Conservation (phyloP, 768 basidiomycete genomes). For the Crucibulum laeve region DNA sequence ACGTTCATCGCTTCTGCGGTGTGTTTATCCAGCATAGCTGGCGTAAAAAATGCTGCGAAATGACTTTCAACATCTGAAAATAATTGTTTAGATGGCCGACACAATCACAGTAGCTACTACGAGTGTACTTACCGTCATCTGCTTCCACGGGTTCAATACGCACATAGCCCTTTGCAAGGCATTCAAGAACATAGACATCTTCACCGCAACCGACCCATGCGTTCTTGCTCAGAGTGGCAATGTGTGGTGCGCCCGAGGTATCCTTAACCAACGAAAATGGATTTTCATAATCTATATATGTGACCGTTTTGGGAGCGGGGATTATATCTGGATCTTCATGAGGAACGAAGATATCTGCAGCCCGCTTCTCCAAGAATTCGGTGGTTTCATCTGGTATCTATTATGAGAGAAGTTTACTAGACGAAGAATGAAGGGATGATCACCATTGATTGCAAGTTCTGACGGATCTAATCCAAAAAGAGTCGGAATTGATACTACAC, state of each 20-base stretch:
- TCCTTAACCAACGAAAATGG: conserved; percentile 57
- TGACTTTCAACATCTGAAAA: conserved; percentile 22
- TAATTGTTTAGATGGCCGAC: not conserved
- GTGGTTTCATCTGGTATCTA: conserved; percentile 44
- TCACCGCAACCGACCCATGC: conserved; percentile 83
- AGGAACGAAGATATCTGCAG: conserved; percentile 15
- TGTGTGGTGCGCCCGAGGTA: conserved; percentile 50
- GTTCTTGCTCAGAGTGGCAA: conserved; percentile 47
- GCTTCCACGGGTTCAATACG: conserved; percentile 47
- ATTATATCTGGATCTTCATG: conserved; percentile 29
- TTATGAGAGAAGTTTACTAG: conserved; percentile 3
- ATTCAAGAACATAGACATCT: conserved; percentile 69
- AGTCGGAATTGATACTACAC: conserved; percentile 75
- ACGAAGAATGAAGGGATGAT: conserved; percentile 5
- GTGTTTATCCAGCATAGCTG: conserved; percentile 39
- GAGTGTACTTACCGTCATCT: conserved; percentile 23
- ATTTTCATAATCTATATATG: conserved; percentile 73
- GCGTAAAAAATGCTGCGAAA: conserved; percentile 52
- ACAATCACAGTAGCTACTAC: not conserved
- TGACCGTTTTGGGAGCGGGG: conserved; percentile 58
- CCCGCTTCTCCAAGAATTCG: conserved; percentile 41
- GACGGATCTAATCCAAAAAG: conserved; percentile 82
- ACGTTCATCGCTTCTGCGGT: conserved; percentile 41
- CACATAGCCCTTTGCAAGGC: conserved; percentile 65
- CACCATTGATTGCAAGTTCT: conserved; percentile 60